Evolutionary conservation across 441 rosid species (phyloP).

Genomic region (Breynia disticha): DNA sequence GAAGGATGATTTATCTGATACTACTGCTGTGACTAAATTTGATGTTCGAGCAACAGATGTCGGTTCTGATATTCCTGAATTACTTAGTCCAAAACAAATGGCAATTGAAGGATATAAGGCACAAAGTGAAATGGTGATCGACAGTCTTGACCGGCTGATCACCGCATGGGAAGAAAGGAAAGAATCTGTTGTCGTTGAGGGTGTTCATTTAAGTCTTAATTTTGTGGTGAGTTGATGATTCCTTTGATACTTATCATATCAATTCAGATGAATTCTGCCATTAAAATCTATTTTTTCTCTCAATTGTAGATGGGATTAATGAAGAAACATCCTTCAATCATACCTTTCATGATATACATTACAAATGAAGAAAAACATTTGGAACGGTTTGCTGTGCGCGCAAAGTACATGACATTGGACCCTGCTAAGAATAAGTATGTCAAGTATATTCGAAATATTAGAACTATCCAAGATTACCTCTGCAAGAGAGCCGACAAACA

Average conservation of each 20-base stretch:
- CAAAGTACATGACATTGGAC: constrained; percentile 94
- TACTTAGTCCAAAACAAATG: constrained; percentile 79
- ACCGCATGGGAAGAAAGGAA: constrained; percentile 96
- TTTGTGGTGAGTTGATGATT: constrained; percentile 57
- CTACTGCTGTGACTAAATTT: constrained; percentile 33
- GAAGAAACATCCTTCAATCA: constrained; percentile 94
- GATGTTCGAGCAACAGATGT: constrained; percentile 25
- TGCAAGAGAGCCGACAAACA: constrained; percentile 91
- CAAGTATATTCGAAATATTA: constrained; percentile 84
- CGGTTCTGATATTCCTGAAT: constrained; percentile 28
- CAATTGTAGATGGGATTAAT: constrained; percentile 81
- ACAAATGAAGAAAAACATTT: constrained; percentile 90
- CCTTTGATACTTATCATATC: no score
- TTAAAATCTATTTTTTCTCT: constrained; percentile 2
- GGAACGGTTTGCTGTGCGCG: constrained; percentile 93
- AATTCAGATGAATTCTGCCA: no score
- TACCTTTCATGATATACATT: constrained; percentile 93
- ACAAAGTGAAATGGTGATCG: constrained; percentile 99
- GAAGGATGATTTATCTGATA: constrained; percentile 34
- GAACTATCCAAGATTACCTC: constrained; percentile 89
- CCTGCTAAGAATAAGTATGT: constrained; percentile 94
- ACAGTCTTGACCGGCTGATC: constrained; percentile 86
- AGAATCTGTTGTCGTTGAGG: constrained; percentile 93
- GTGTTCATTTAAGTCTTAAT: constrained; percentile 95
- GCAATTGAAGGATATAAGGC: constrained; percentile 94